Evolutionary conservation across 495 filamentous ascomycete genomes (phyloP), one percentile per base, ranked within the genome.

Genomic region (Penicillium macrosclerotiorum): DNA sequence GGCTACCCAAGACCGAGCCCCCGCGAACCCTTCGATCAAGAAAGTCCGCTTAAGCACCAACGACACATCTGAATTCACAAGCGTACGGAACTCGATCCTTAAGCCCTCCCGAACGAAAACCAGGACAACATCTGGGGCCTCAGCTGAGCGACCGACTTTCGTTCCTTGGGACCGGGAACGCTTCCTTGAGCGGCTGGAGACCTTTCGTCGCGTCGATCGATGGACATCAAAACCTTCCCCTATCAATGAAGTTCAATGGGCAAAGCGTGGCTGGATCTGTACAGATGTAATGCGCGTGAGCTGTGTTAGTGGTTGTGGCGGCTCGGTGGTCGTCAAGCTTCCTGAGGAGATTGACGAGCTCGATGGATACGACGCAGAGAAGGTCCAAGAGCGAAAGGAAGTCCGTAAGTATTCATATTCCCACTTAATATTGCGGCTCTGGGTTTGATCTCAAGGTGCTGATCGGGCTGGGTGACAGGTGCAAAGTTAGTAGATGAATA

Each of bases 211-310:
- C 49, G 82, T 96, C 32, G 90, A 89, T 46, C 80, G 86, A 58
- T 98, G 93, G 93, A 53, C 84, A 74, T 42, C 68, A 24, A 65
- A 97, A 87, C 69, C 93, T 3, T 74, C 86, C 8, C 67, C 72
- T 26, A 84, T 97, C 51, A 90, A 82, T 59, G 93, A 97, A 67
- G 86, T 96, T 5, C 83, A 88, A 65, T 98, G 94, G 94, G 90
- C 92, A 5, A 96, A 91, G 72, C 76, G 86, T 23, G 93, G 93
- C 2, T 98, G 93, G 93, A 76, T 82, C 2, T 96, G 92, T 60
- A 79, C 84, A 16, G 86, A 84, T 52, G 82, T 81, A 53, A 86
- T 93, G 64, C 82, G 84, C 8, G 90, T 97, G 27, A 78, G 78
- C 18, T 98, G 93, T 65, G 75, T 82, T 11, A 82, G 81, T 23